Base-by-base conservation (phyloP, 306 rosid genomes). In the Carpinus fangiana region DNA sequence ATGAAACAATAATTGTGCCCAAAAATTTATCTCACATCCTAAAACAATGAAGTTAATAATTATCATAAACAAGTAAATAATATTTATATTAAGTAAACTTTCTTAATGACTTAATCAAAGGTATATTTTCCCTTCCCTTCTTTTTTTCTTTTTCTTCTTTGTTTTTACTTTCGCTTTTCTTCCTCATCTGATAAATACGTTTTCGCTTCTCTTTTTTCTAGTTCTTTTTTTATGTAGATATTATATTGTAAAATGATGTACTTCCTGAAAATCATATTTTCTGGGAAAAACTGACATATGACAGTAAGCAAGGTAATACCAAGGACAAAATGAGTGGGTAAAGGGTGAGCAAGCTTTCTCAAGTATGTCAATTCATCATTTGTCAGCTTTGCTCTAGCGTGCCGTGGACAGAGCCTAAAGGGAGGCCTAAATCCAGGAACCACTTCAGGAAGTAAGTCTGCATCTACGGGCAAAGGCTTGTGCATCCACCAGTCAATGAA, bases 401-500 rank as follows among this genome's bases (percentile, higher is more conserved):
- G 53, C 47, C 93, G 91, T 55, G 91, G 97, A 71, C 88, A 85
- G 56, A 88, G 88, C 87, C 98, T 87, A 77, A 81, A 72, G 43
- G 97, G 97, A 61, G 86, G 82, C 83, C 79, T 80, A 78, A 86
- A 90, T 72, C 94, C 97, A 70, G 91, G 89, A 89, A 93, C 86
- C 78, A 79, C 85, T 87, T 89, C 90, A 18, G 91, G 91, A 76
- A 93, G 97, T 84, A 91, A 81, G 80, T 93, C 97, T 14, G 93
- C 98, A 88, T 93, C 98, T 26, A 93, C 91, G 0, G 98, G 98
- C 77, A 93, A 86, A 80, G 98, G 98, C 79, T 89, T 93, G 87
- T 77, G 87, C 92, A 85, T 86, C 98, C 98, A 93, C 98, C 98
- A 93, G 77, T 91, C 98, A 85, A 85, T 50, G 81, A 89, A 93